phyloP scores from a whole-genome alignment of 495 filamentous ascomycete species.

The Stereocaulon alpinum region DNA sequence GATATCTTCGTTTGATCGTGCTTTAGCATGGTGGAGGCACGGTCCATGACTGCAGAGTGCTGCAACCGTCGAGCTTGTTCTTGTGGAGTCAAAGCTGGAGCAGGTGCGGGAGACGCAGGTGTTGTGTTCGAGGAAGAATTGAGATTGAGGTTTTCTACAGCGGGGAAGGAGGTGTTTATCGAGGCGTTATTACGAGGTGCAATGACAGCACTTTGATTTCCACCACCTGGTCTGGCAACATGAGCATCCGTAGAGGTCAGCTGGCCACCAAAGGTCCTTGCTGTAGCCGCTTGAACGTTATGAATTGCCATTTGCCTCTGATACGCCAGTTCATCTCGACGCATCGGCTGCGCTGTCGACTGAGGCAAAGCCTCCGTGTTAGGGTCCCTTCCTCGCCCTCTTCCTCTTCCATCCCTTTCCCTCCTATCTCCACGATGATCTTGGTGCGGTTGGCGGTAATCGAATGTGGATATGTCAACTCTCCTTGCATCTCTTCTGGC shows the following conservation, averaged over 20 bases:
- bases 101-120: slow-evolving; percentile 17
- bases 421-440: slow-evolving; percentile 49
- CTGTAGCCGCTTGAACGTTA: slow-evolving; percentile 66
- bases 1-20: slow-evolving; percentile 61
- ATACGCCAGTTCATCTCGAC: slow-evolving; percentile 82
- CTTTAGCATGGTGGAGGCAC: slow-evolving; percentile 67
- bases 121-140: slow-evolving; percentile 26
- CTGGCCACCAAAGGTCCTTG: slow-evolving; percentile 72
- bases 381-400: slow-evolving; percentile 59
- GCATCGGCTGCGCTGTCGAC: slow-evolving; percentile 72
- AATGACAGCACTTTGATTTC: slow-evolving; percentile 27
- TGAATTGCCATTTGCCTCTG: slow-evolving; percentile 89
- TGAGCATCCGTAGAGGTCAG: slow-evolving; percentile 48
- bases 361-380: slow-evolving; percentile 69
- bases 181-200: slow-evolving; percentile 28
- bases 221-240: slow-evolving; percentile 33
- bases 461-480: slow-evolving; percentile 80
- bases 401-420: slow-evolving; percentile 38
- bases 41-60: slow-evolving; percentile 65
- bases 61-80: slow-evolving; percentile 72
- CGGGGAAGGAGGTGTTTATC: slow-evolving; percentile 29
- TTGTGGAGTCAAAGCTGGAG: slow-evolving; percentile 44
- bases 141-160: slow-evolving; percentile 31
- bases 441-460: slow-evolving; percentile 64
- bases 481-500: slow-evolving; percentile 71